Conservation (phyloP, 768 basidiomycete species). For the Tylopilus vinaceipallidus region DNA sequence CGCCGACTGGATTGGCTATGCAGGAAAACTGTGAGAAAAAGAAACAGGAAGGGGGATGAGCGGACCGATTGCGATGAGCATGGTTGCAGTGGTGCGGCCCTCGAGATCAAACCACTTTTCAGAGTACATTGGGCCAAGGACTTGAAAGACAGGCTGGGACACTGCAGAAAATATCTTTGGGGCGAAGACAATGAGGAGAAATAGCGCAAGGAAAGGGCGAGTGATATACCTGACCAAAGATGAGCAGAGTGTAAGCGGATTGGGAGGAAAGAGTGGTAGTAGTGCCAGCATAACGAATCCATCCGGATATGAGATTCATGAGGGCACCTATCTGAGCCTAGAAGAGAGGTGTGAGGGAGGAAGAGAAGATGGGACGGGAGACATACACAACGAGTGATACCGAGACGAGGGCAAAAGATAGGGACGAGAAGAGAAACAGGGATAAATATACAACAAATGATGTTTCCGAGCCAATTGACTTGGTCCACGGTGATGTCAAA, state of each 20-base stretch:
- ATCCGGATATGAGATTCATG: constrained; percentile 58
- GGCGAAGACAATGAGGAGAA: neutral
- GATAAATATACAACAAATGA: constrained; percentile 59
- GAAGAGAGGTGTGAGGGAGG: neutral
- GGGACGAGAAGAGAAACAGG: constrained; percentile 63
- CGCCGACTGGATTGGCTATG: constrained; percentile 71
- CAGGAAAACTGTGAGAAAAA: neutral
- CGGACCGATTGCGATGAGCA: constrained; percentile 48
- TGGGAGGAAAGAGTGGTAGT: constrained; percentile 46
- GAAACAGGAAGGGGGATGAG: neutral
- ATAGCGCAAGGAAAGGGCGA: neutral
- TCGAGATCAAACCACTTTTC: constrained; percentile 80
- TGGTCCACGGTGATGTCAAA: constrained; percentile 68
- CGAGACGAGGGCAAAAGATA: constrained; percentile 52
- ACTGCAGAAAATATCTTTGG: constrained; percentile 58
- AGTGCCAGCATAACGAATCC: constrained; percentile 78
- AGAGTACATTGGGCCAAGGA: constrained; percentile 78
- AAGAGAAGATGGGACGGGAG: neutral
- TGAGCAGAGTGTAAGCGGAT: constrained; percentile 62
- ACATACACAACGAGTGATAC: constrained; percentile 62
- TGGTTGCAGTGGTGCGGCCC: constrained; percentile 78
- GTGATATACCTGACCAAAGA: constrained; percentile 62
- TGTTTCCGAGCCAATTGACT: constrained; percentile 82
- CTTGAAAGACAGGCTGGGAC: constrained; percentile 71
- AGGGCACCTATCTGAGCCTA: constrained; percentile 63